These are phyloP conservation scores for Teunomyces panamensis DNA, from an alignment of 805 yeast genomes.

Conservation along the genomic window DNA sequence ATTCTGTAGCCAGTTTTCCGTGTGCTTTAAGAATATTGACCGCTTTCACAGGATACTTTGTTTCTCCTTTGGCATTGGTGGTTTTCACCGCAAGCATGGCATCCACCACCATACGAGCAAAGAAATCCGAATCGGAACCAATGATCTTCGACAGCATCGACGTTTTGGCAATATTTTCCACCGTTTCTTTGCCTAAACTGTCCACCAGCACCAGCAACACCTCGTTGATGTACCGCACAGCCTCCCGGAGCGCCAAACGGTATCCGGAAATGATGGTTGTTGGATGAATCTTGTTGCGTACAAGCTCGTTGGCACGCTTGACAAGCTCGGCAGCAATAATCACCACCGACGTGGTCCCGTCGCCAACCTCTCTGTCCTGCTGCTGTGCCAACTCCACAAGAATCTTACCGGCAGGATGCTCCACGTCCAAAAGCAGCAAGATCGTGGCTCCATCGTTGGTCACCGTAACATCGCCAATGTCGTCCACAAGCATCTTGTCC, in stretches of 20 bases:
- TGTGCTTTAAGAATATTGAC: conserved; percentile 95
- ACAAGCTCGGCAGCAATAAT: conserved; percentile 91
- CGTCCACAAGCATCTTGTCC: conserved; percentile 98
- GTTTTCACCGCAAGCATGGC: conserved; percentile 95
- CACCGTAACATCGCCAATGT: conserved; percentile 97
- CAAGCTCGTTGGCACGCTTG: conserved; percentile 90
- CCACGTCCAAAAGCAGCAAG: conserved; percentile 84
- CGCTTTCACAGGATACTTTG: conserved; percentile 93
- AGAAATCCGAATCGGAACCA: conserved; percentile 90
- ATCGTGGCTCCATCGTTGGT: conserved; percentile 99
- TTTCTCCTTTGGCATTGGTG: conserved; percentile 80
- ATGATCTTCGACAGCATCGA: conserved; percentile 96
- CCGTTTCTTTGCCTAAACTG: conserved; percentile 74
- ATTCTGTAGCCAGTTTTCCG: conserved; percentile 88
- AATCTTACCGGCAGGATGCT: conserved; percentile 98
- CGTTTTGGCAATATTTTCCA: conserved; percentile 90
- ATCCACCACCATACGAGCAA: conserved; percentile 87
- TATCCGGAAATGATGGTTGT: conserved; percentile 97
- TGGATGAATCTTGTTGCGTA: conserved; percentile 92
- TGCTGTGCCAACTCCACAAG: conserved; percentile 96
- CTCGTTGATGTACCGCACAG: conserved; percentile 80
- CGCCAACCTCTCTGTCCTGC: conserved; percentile 98
- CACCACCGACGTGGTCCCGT: conserved; percentile 97
- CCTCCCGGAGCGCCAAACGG: conserved; percentile 89
- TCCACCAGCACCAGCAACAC: conserved; percentile 81